Evolutionary conservation across 2,329 filamentous ascomycete species (phyloP).

Genomic region (Thyridium curvatum): DNA sequence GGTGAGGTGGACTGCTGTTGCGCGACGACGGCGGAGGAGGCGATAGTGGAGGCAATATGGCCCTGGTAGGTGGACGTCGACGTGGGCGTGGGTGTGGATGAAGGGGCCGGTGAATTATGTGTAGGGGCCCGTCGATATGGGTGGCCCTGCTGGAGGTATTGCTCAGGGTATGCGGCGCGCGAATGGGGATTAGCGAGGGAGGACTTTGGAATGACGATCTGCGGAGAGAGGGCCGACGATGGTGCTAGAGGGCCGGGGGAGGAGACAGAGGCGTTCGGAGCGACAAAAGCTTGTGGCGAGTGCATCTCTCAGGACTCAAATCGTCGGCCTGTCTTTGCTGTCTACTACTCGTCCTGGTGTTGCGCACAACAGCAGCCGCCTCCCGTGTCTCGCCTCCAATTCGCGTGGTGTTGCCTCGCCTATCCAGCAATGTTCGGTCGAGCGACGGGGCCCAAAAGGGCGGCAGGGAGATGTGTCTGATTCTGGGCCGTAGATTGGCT

Average conservation of each 20-base stretch:
- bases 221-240: slow-evolving; percentile 6
- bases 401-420: too few relatives aligned
- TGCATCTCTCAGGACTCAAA: slow-evolving; percentile 5
- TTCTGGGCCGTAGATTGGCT: too few relatives aligned
- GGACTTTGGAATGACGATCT: slow-evolving; percentile 10
- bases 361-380: too few relatives aligned
- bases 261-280: slow-evolving; percentile 6
- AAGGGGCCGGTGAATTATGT: background rate
- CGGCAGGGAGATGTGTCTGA: too few relatives aligned
- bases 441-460: too few relatives aligned
- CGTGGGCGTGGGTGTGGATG: background rate
- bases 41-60: slow-evolving; percentile 5
- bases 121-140: slow-evolving; percentile 3
- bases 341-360: too few relatives aligned
- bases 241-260: slow-evolving; percentile 6
- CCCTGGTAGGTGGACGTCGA: background rate
- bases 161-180: slow-evolving; percentile 2
- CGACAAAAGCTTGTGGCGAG: slow-evolving; percentile 7
- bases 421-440: too few relatives aligned
- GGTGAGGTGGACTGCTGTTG: slow-evolving; percentile 10
- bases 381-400: too few relatives aligned
- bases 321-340: too few relatives aligned
- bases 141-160: too few relatives aligned
- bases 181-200: slow-evolving; percentile 3
- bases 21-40: background rate